Evolutionary conservation across 345 rosid genomes (phyloP), one percentile per base, ranked within the genome.

Genomic region (Pistacia integerrima): DNA sequence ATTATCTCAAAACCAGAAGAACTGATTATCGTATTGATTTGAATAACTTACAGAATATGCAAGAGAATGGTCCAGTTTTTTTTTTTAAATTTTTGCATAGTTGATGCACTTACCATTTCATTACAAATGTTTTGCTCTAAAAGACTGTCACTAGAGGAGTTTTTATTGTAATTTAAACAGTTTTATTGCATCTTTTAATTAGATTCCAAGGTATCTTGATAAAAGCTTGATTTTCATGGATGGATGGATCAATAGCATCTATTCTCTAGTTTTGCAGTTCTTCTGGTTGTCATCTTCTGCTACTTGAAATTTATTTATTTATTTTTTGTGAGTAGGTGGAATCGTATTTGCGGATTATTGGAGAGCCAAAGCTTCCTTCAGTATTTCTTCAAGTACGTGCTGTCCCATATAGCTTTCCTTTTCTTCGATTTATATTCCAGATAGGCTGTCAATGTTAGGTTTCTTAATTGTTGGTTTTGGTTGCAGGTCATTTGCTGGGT

Each of bases 401-500:
- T 70, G 17, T 64, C 56, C 18, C 67, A 59, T 61, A 67, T 22
- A 67, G 60, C 41, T 83, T 46, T 69, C 68, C 64, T 72, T 74
- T 17, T 1, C 28, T 61, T 8, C 38, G 67, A 13, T 57, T 36
- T 67, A 8, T 58, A 52, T 73, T 35, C 62, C 76, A 64, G 67
- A 25, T 2, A 13, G 57, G 1, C 16, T 5, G 8, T 4, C 71
- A 8, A 9, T 55, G 28, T 48, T 58, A 64, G 28, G 56, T 38
- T 18, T 81, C 60, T 73, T 65, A 78, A 48, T 74, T 59, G 68
- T 58, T 81, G 51, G 35, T 83, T 81, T 52, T 80, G 82, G 58
- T 84, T 74, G n/a, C 84, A 96, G 99, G 94, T 96, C 73, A 92
- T 93, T 76, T 96, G 98, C 79, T 96, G 99, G 99, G 98, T 93